Base-by-base conservation (phyloP, 306 rosid species). In the Begonia loranthoides region DNA sequence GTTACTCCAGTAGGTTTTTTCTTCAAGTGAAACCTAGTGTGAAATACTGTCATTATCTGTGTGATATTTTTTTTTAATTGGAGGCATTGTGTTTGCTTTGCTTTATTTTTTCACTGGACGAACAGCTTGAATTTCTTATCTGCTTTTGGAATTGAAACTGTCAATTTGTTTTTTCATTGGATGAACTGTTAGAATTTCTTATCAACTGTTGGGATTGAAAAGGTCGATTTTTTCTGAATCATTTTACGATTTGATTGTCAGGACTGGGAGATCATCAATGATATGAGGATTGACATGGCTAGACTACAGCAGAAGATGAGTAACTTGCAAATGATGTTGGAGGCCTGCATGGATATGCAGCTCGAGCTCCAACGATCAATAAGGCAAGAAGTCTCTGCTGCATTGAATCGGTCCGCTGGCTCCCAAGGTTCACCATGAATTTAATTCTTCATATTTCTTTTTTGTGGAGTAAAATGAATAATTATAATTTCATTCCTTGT, bases 271-370 rank as follows among this genome's bases (percentile, higher is more conserved):
- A 62, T 75, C 58, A 57, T 92, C 60, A 83, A 72, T 53, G 95
- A 92, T 73, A 69, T 92, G 84, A 83, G 99, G 69, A 75, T 86
- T 64, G 95, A 92, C 80, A 83, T 92, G 99, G 95, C 81, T 49
- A 78, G 92, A 75, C 86, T 92, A 17, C 96, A 86, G 53, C 94
- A 92, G 56, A 83, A 88, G 77, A 86, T 92, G 99, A 80, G 79
- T 65, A 83, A 80, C 60, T 77, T 92, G 75, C 96, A 86, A 63
- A 80, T 86, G 57, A 92, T 86, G 94, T 61, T 92, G 61, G 96
- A 80, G 74, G 73, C 99, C 53, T 92, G 99, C 65, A 86, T 92
- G 99, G 99, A 92, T 71, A 92, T 92, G 99, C 99, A 92, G 62
- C 88, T 86, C 14, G 99, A 92, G 79, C 59, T 92, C 81, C 99